Evolutionary conservation across 352 stramenopile genomes (phyloP).

Genomic region (Globisporangium apiculatum): DNA sequence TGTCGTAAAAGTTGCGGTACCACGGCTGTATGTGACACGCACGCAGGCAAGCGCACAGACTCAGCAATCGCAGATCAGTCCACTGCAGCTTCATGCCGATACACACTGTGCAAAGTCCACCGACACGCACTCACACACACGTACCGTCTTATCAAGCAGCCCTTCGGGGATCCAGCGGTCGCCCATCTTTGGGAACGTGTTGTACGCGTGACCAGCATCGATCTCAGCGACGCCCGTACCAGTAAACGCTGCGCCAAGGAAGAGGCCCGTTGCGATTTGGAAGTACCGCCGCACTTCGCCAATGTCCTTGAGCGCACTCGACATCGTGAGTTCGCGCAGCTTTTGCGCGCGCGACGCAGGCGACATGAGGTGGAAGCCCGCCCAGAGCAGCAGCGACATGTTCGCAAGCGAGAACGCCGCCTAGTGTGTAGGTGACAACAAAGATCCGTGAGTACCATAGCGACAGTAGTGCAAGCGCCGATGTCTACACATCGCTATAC

Average conservation of each 20-base stretch:
- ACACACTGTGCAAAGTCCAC: not conserved
- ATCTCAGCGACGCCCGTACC: constrained; percentile 89
- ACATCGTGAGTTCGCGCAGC: constrained; percentile 42
- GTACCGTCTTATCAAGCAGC: constrained; percentile 48
- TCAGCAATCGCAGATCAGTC: not conserved
- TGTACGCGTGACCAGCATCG: constrained; percentile 95
- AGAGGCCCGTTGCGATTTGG: constrained; percentile 30
- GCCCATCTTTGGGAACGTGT: constrained; percentile 94
- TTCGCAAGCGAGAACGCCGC: constrained; percentile 53
- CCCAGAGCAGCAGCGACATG: constrained; percentile 57
- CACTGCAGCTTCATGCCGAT: not conserved
- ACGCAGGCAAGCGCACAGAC: not conserved
- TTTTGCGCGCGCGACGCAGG: constrained; percentile 43
- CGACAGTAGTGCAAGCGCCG: not conserved
- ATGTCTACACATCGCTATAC: too few species aligned
- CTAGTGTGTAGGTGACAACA: constrained; percentile 13
- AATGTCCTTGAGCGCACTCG: constrained; percentile 40
- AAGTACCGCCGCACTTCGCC: constrained; percentile 46
- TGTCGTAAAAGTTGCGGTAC: constrained; percentile 94
- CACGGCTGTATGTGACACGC: constrained; percentile 29
- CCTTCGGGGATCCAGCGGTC: constrained; percentile 84
- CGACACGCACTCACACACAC: not conserved
- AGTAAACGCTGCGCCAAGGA: constrained; percentile 27
- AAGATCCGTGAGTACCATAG: too few species aligned
- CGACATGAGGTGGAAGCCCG: constrained; percentile 46